Percentiles rank a stretch among this genome's conserved stretches.
Evolutionary conservation across 306 rosid species (phyloP).

Genomic region (Cicer judaicum): DNA sequence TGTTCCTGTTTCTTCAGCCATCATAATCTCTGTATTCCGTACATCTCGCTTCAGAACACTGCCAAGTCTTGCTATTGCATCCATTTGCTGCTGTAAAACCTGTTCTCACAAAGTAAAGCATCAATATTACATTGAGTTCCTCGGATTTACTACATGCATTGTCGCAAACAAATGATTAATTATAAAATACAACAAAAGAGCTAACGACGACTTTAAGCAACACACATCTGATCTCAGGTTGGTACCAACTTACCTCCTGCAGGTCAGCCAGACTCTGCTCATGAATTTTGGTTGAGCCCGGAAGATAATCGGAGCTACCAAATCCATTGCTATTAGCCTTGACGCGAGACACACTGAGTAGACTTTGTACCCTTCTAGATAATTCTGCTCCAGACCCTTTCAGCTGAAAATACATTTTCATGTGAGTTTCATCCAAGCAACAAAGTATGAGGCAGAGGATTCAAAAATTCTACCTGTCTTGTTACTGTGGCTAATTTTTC

Average conservation of each 20-base stretch:
- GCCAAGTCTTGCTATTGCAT: slow-evolving; percentile 91
- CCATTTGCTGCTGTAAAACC: slow-evolving; percentile 97
- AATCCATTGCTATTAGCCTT: slow-evolving; percentile 67
- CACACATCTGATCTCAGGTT: not conserved
- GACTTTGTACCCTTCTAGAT: slow-evolving; percentile 88
- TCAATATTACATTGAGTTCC: not conserved
- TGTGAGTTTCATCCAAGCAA: slow-evolving; percentile 43
- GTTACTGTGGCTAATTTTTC: slow-evolving; percentile 88
- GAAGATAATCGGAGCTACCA: slow-evolving; percentile 70
- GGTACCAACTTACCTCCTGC: slow-evolving; percentile 73
- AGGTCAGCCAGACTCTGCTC: slow-evolving; percentile 84
- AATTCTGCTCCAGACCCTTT: slow-evolving; percentile 93
- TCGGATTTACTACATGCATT: not conserved
- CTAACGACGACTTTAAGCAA: slow-evolving; percentile 23
- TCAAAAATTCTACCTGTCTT: slow-evolving; percentile 67
- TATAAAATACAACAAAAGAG: not conserved
- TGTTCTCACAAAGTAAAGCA: slow-evolving; percentile 44
- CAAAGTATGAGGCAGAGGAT: slow-evolving; percentile 4
- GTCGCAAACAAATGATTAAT: not conserved
- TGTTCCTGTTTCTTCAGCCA: slow-evolving; percentile 66
- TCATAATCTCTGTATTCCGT: slow-evolving; percentile 89
- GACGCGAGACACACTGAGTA: slow-evolving; percentile 71
- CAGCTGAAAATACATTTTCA: slow-evolving; percentile 61
- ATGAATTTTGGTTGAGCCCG: slow-evolving; percentile 83
- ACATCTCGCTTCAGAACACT: slow-evolving; percentile 86